Percentiles rank a stretch among this genome's conserved stretches.
Conservation (phyloP, 192 early-diverging fungal species). For the Spizellomyces punctatus region DNA sequence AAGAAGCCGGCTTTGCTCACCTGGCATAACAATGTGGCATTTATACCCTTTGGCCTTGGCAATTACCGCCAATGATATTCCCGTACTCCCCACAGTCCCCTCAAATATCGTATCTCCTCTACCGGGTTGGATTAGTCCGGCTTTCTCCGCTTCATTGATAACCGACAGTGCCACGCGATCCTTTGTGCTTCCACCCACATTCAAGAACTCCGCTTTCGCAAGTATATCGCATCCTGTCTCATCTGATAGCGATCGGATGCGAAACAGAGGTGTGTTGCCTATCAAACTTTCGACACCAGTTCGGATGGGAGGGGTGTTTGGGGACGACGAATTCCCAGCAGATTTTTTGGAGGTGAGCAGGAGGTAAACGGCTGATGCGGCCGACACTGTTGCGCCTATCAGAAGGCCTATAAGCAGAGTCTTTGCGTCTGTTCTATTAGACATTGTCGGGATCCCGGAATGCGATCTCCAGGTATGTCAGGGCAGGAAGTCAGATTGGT, state of each 20-base stretch:
- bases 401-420: too few relatives aligned
- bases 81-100: slow-evolving; percentile 94
- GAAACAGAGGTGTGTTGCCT: slow-evolving; percentile 89
- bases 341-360: too few relatives aligned
- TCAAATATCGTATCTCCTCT: slow-evolving; percentile 84
- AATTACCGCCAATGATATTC: slow-evolving; percentile 92
- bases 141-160: slow-evolving; percentile 74
- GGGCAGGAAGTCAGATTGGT: too few relatives aligned
- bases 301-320: not conserved
- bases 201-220: slow-evolving; percentile 78
- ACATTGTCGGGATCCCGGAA: too few relatives aligned
- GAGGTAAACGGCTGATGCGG: too few relatives aligned
- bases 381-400: too few relatives aligned
- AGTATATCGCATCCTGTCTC: slow-evolving; percentile 88
- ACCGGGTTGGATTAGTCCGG: slow-evolving; percentile 71
- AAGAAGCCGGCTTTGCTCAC: not conserved
- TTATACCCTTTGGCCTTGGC: slow-evolving; percentile 86
- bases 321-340: not conserved
- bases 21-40: slow-evolving; percentile 94
- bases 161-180: slow-evolving; percentile 91
- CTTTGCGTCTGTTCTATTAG: too few relatives aligned
- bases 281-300: slow-evolving; percentile 79
- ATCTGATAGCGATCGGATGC: slow-evolving; percentile 82
- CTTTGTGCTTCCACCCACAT: slow-evolving; percentile 91
- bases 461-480: too few relatives aligned